Evolutionary conservation across 768 basidiomycete genomes (phyloP), one percentile per base, ranked within the genome.

Genomic region (Mycena leptocephala): DNA sequence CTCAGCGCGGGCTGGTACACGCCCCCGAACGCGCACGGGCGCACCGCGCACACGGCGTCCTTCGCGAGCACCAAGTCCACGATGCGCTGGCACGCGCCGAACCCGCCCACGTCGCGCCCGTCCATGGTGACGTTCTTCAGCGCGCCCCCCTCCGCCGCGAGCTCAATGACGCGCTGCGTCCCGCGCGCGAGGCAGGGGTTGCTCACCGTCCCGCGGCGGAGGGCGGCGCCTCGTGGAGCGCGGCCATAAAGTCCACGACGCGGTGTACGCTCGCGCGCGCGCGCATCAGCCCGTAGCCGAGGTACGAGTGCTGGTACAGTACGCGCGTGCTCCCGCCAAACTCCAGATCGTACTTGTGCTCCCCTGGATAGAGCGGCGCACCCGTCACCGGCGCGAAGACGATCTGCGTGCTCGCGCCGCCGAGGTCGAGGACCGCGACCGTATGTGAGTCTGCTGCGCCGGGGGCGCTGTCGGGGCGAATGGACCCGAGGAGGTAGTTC

Each of bases 391-490:
- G 98, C 85, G 97, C 94, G 80, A 99, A 99, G 72, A 98, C 97
- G 83, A 99, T 99, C 86, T 99, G 98, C 28, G 97, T 99, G 74
- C 97, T 97, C 35, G 95, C 98, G 3, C 98, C 98, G 5, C 98
- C 98, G 62, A 99, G 92, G 82, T 99, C 98, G 63, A 99, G 93
- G 55, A 98, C 97, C 28, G 98, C 98, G 78, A 95, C 95, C 32
- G 95, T 93, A 26, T 86, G 83, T 22, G 87, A 88, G 33, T 87
- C 84, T 64, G 82, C 76, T 2, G n/a, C n/a, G n/a, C n/a, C n/a
- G n/a, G n/a, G n/a, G 22, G 14, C 37, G 90, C n/a, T 85, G 62
- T 89, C 90, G 13, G 89, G 87, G 20, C 92, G 90, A 81, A 98
- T 92, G 46, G 94, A 92, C 65, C 90, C 89, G 53, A 98, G 87